A percentile compares a stretch with the other conserved stretches of the same genome.
Evolutionary conservation across 352 stramenopile species (phyloP).

Genomic region (Peronospora belbahrii): DNA sequence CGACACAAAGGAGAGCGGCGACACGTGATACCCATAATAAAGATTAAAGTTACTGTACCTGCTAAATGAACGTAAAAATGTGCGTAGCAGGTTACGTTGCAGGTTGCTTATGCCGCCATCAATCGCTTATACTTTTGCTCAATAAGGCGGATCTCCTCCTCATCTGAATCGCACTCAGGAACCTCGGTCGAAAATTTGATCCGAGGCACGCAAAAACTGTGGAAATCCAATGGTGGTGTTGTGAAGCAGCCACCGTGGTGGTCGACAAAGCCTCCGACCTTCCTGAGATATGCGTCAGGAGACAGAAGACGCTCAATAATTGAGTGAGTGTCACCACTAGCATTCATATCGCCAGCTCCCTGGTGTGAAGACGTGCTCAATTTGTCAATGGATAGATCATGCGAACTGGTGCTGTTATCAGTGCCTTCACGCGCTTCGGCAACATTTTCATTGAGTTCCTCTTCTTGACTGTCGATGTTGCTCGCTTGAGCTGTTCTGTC

Average conservation of each 20-base stretch:
- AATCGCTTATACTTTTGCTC: constrained; percentile 66
- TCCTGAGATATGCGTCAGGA: constrained; percentile 42
- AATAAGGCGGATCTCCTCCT: constrained; percentile 69
- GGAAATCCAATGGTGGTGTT: constrained; percentile 36
- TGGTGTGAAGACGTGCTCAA: constrained; percentile 8
- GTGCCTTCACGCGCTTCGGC: not conserved
- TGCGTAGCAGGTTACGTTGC: constrained; percentile 3
- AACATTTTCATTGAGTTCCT: not conserved
- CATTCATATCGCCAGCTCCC: constrained; percentile 10
- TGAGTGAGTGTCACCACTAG: constrained; percentile 5
- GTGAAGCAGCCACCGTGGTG: constrained; percentile 48
- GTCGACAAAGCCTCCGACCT: constrained; percentile 39
- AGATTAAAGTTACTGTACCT: constrained; percentile 20
- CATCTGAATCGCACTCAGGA: constrained; percentile 49
- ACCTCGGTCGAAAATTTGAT: constrained; percentile 53
- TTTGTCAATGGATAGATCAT: constrained; percentile 13
- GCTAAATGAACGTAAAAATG: constrained; percentile 2
- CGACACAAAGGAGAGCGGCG: not conserved
- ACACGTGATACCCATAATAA: constrained; percentile 2
- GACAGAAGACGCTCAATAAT: constrained; percentile 27
- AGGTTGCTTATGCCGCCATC: constrained; percentile 25
- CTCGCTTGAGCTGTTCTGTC: not conserved
- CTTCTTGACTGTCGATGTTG: not conserved
- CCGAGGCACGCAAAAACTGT: constrained; percentile 70
- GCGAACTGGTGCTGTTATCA: not conserved